phyloP scores from a whole-genome alignment of 1,139 yeast genomes.

The Meyerozyma guilliermondii region DNA sequence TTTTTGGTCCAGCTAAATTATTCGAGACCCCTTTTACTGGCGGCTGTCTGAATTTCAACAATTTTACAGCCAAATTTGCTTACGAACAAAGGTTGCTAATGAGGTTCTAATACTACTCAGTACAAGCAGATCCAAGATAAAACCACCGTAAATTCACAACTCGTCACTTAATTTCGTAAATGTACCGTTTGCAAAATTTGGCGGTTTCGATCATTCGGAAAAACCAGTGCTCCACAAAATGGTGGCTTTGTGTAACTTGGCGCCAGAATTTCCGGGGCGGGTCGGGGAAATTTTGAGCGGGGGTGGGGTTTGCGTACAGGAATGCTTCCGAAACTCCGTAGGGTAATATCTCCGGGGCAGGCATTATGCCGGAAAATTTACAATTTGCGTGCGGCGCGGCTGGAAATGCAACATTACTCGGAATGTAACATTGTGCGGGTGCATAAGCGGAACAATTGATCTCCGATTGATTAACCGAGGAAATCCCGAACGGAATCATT shows the following conservation, averaged over 20 bases:
- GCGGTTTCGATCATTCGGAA: constrained; percentile 1
- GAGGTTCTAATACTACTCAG: no score
- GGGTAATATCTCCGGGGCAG: not conserved
- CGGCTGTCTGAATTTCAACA: not conserved
- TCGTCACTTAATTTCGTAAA: not conserved
- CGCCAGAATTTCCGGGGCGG: constrained; percentile 1
- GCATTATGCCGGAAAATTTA: not conserved
- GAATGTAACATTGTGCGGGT: not conserved
- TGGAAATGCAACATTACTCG: not conserved
- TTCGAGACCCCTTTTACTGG: not conserved
- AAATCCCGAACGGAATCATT: not conserved
- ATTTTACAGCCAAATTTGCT: not conserved
- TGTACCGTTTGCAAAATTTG: not conserved
- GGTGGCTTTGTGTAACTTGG: not conserved
- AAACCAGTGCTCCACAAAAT: constrained; percentile 1
- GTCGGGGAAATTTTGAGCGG: constrained; percentile 2
- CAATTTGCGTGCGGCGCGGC: not conserved
- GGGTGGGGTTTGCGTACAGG: constrained; percentile 1
- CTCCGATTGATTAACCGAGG: no score
- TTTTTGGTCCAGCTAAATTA: no score
- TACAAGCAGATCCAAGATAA: not conserved
- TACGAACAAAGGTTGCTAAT: not conserved
- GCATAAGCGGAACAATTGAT: not conserved
- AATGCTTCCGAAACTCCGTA: constrained; percentile 1
- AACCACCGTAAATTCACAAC: not conserved